These are phyloP conservation scores for Mariannaea elegans DNA, from an alignment of 2,329 filamentous ascomycete genomes.

Conservation along the genomic window DNA sequence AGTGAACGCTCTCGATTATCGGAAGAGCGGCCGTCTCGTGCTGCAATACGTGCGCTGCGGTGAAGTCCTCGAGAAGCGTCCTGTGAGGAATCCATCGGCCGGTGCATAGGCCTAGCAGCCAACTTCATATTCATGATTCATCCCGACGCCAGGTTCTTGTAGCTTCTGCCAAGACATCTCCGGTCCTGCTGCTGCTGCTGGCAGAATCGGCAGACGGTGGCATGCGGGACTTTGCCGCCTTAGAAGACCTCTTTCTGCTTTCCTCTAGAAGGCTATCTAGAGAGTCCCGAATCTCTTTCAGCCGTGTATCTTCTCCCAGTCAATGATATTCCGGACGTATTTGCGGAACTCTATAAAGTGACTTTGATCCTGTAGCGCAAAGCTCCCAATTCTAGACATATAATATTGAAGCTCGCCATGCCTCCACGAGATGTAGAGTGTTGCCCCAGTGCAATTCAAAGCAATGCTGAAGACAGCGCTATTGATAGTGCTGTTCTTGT, in stretches of 20 bases:
- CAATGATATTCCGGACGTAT: too few species aligned
- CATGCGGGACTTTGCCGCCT: neutral
- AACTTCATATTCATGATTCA: too few species aligned
- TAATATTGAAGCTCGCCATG: neutral
- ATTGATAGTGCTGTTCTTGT: slow-evolving; percentile 38
- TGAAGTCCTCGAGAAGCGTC: too few species aligned
- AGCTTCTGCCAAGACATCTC: too few species aligned
- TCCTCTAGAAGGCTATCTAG: slow-evolving; percentile 15
- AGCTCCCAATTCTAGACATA: slow-evolving; percentile 22
- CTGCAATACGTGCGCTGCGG: too few species aligned
- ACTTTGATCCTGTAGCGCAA: slow-evolving; percentile 40
- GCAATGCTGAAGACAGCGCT: slow-evolving; percentile 35
- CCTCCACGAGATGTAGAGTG: slow-evolving; percentile 47
- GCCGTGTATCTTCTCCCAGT: slow-evolving; percentile 43
- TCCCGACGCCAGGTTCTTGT: too few species aligned
- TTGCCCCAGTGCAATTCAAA: slow-evolving; percentile 46
- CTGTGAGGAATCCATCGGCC: too few species aligned
- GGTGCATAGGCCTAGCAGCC: too few species aligned
- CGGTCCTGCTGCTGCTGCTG: too few species aligned
- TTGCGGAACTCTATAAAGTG: slow-evolving; percentile 45
- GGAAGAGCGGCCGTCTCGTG: too few species aligned
- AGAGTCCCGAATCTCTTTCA: slow-evolving; percentile 38
- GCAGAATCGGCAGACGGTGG: neutral
- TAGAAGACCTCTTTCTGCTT: neutral
- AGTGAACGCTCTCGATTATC: too few species aligned